phyloP scores from a whole-genome alignment of 345 rosid genomes.

The Clarkia xantiana region DNA sequence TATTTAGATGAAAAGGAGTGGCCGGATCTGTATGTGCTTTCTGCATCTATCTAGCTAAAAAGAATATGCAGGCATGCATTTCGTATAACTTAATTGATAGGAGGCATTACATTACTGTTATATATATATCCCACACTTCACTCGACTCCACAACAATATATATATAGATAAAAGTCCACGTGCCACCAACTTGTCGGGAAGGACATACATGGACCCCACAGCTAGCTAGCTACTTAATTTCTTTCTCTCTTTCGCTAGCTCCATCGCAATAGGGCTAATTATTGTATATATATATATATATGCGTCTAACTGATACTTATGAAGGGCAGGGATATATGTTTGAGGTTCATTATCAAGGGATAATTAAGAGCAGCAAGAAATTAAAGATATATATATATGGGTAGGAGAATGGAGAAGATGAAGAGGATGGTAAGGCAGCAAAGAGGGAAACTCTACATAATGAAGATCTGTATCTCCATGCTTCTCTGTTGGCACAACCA shows the following conservation, averaged over 20 bases:
- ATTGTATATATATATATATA: conserved; percentile 2
- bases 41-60: not conserved
- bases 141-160: too few species aligned
- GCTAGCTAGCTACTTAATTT: not conserved
- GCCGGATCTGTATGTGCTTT: too few species aligned
- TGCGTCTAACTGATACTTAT: too few species aligned
- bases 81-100: not conserved
- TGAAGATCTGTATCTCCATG: conserved; percentile 49
- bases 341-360: too few species aligned
- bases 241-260: not conserved
- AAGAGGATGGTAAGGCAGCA: conserved; percentile 51
- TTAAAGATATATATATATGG: conserved; percentile 15
- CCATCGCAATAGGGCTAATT: too few species aligned
- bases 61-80: not conserved
- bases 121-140: too few species aligned
- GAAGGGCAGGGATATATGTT: too few species aligned
- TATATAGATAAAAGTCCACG: not conserved
- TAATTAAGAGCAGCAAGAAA: too few species aligned
- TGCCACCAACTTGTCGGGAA: not conserved
- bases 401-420: conserved; percentile 33
- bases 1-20: conserved; percentile 5
- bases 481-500: conserved; percentile 54
- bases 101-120: too few species aligned
- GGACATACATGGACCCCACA: conserved; percentile 1
- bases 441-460: conserved; percentile 45